Base-by-base conservation (phyloP, 441 rosid species). In the Pelargonium citronellum region DNA sequence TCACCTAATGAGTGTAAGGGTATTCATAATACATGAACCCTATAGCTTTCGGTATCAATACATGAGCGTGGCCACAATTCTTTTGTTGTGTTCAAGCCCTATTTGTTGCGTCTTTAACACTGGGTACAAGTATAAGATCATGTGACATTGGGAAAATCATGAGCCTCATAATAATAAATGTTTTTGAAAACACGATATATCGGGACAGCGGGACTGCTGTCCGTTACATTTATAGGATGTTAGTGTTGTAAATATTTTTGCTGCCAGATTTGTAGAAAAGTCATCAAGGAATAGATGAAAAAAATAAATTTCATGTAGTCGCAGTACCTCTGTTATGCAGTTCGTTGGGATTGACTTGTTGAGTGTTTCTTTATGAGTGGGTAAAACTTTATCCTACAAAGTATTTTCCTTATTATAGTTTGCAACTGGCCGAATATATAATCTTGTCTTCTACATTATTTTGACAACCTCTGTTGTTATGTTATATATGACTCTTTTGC, bases 401-500 rank as follows among this genome's bases (percentile, higher is more conserved):
- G 49, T 44, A 11, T 8, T 44, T 44, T 44, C 13, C 0, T 8
- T 44, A 11, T 8, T 44, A 44, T 44, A 11, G 49, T 44, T 8
- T 44, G 49, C 49, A 44, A 44, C 13, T 44, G 7, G 13, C 49
- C 0, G 12, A 44, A 11, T 11, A 44, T 44, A 8, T 11, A 44
- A 44, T 11, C 49, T 44, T 44, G 41, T 37, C 7, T 37, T 37
- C 41, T 37, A 37, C 5, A 37, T 37, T 37, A 37, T 37, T 37
- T 44, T 44, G 49, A 44, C 49, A 43, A 1, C 34, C 16, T 57
- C 10, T 8, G 15, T 16, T 22, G 66, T 16, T 12, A 49, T 2
- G 67, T 1, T 3, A 34, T 62, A 1, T 46, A 43, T 69, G 67
- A 69, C 61, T 51, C 4, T 67, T 65, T 64, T 79, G 44, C 62